A percentile compares a stretch with the other conserved stretches of the same genome.
phyloP scores from a whole-genome alignment of 1,139 yeast genomes.

The Protomyces inundatus region DNA sequence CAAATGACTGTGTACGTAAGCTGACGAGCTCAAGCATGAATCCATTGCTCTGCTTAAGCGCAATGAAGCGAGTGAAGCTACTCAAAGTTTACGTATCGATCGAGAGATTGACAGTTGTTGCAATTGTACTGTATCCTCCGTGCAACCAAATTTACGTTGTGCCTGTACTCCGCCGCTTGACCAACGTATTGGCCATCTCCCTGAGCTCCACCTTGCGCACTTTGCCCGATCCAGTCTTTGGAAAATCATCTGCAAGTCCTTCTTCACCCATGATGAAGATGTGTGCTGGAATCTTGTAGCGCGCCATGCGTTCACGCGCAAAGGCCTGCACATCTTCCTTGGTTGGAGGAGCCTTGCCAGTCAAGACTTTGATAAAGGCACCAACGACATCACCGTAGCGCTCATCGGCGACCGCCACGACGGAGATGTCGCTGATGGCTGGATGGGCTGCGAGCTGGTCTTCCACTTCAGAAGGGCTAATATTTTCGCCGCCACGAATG shows the following conservation, averaged over 20 bases:
- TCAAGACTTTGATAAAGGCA: conserved; percentile 35
- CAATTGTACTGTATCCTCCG: no score
- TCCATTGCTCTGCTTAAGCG: no score
- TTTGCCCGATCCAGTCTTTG: conserved; percentile 31
- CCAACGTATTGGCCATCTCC: background rate
- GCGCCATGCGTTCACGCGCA: conserved; percentile 28
- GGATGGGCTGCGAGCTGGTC: conserved; percentile 37
- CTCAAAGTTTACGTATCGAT: no score
- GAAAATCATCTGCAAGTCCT: conserved; percentile 33
- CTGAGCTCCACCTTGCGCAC: conserved; percentile 24
- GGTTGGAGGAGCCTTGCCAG: conserved; percentile 29
- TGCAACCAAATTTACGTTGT: no score
- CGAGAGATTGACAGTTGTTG: no score
- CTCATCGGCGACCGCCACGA: conserved; percentile 38
- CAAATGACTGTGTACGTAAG: no score
- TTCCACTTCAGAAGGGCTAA: conserved; percentile 40
- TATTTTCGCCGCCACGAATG: conserved; percentile 41
- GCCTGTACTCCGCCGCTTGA: background rate
- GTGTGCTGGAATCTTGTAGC: conserved; percentile 33
- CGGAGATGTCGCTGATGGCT: conserved; percentile 37
- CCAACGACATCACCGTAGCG: conserved; percentile 39
- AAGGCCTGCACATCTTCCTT: conserved; percentile 9
- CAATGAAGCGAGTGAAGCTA: no score
- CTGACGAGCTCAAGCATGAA: no score
- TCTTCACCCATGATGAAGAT: conserved; percentile 23